Conservation (phyloP, 176 grass and related monocot species). For the Poa annua region DNA sequence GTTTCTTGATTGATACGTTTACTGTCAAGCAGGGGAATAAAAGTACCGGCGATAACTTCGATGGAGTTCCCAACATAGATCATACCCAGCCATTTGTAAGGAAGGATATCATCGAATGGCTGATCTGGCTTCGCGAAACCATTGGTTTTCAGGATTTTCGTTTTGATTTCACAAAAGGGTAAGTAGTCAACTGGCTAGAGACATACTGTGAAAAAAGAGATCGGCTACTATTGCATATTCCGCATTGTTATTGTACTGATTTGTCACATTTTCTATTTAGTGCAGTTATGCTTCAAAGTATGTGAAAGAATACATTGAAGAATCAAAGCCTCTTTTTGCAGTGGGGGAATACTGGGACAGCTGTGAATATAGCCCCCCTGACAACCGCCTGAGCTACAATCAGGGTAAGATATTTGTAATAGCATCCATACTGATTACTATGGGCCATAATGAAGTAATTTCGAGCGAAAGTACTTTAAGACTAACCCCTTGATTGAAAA, state of each 20-base stretch:
- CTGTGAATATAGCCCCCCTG: conserved; percentile 68
- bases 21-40: conserved; percentile 59
- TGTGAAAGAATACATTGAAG: conserved; percentile 91
- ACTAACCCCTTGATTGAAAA: conserved; percentile 8
- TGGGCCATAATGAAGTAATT: neutral
- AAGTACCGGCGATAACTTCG: conserved; percentile 76
- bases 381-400: conserved; percentile 69
- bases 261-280: conserved; percentile 39
- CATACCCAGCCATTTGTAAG: conserved; percentile 93
- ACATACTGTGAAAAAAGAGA: conserved; percentile 7
- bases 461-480: conserved; percentile 7
- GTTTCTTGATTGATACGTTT: conserved; percentile 27
- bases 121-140: conserved; percentile 71
- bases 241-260: conserved; percentile 7
- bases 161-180: conserved; percentile 99
- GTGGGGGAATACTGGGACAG: conserved; percentile 95
- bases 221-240: neutral
- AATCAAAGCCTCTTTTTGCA: conserved; percentile 87
- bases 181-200: conserved; percentile 36
- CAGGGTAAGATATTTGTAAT: conserved; percentile 63
- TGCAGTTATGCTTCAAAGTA: conserved; percentile 78
- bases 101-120: conserved; percentile 87
- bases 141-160: conserved; percentile 96
- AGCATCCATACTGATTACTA: conserved; percentile 7
- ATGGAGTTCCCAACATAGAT: conserved; percentile 94